Evolutionary conservation across 2,329 filamentous ascomycete genomes (phyloP).

Genomic region (Fusarium devonianum): DNA sequence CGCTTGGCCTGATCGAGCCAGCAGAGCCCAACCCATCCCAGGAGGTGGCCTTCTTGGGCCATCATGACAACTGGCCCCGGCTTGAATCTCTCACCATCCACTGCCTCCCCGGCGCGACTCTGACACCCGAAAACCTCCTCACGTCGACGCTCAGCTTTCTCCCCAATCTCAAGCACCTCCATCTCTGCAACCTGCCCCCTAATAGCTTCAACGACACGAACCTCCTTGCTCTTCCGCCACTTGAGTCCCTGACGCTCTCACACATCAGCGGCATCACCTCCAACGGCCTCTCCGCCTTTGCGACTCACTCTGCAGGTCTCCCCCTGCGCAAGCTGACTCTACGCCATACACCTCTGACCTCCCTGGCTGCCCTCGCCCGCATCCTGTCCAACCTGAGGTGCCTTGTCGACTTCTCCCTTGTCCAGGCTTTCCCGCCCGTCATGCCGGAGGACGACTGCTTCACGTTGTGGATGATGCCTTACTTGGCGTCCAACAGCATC

Average conservation of each 20-base stretch:
- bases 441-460: conserved; percentile 63
- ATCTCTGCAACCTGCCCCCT: conserved; percentile 63
- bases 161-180: conserved; percentile 63
- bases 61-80: conserved; percentile 63
- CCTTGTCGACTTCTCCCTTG: conserved; percentile 60
- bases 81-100: conserved; percentile 66
- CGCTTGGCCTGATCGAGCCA: conserved; percentile 42
- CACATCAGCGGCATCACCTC: conserved; percentile 64
- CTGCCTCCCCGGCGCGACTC: conserved; percentile 62
- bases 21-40: conserved; percentile 43
- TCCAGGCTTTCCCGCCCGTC: conserved; percentile 62
- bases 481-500: conserved; percentile 64
- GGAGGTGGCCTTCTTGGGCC: conserved; percentile 55
- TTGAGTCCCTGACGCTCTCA: conserved; percentile 63
- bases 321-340: conserved; percentile 60
- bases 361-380: conserved; percentile 64
- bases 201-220: conserved; percentile 64
- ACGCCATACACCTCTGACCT: conserved; percentile 63
- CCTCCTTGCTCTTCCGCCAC: conserved; percentile 61
- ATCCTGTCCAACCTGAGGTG: conserved; percentile 62
- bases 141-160: conserved; percentile 58
- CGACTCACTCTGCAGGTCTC: conserved; percentile 56
- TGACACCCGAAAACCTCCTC: conserved; percentile 62
- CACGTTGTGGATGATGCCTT: conserved; percentile 68
- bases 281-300: conserved; percentile 63